phyloP scores from a whole-genome alignment of 2,329 filamentous ascomycete species.

The Xylariaceae sp. region DNA sequence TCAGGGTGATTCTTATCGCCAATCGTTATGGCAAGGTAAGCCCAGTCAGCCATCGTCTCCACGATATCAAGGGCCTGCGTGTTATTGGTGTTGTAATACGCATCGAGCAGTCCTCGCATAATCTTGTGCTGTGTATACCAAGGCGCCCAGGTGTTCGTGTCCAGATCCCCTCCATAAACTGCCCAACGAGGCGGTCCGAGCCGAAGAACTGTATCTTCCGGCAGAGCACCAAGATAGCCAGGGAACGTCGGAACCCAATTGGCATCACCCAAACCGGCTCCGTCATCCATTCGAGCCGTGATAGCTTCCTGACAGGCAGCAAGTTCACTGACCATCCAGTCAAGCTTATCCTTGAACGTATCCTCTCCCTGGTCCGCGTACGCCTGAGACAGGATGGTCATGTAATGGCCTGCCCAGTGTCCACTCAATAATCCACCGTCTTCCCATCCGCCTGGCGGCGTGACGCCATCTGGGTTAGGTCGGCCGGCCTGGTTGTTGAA shows the following conservation, averaged over 20 bases:
- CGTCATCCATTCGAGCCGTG: slow-evolving; percentile 25
- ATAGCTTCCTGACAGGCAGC: slow-evolving; percentile 31
- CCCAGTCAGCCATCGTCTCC: slow-evolving; percentile 33
- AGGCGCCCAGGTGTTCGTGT: slow-evolving; percentile 32
- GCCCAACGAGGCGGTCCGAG: slow-evolving; percentile 33
- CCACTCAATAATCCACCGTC: slow-evolving; percentile 34
- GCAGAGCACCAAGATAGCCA: slow-evolving; percentile 32
- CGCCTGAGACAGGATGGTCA: slow-evolving; percentile 32
- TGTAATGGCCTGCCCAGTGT: slow-evolving; percentile 33
- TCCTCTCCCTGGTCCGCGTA: slow-evolving; percentile 32
- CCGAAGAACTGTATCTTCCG: slow-evolving; percentile 32
- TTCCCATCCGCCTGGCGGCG: slow-evolving; percentile 32
- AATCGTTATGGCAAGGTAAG: slow-evolving; percentile 31
- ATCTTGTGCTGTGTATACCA: slow-evolving; percentile 36
- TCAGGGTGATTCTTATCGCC: slow-evolving; percentile 32
- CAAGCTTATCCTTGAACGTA: slow-evolving; percentile 31
- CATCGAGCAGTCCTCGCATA: slow-evolving; percentile 32
- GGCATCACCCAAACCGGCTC: slow-evolving; percentile 11
- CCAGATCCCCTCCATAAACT: slow-evolving; percentile 27
- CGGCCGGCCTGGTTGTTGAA: slow-evolving; percentile 33
- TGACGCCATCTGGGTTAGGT: slow-evolving; percentile 26
- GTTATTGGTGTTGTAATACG: slow-evolving; percentile 34
- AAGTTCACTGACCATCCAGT: slow-evolving; percentile 33
- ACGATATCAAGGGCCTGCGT: slow-evolving; percentile 28
- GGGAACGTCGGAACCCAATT: slow-evolving; percentile 30